phyloP scores from a whole-genome alignment of 345 rosid genomes.

The Gynandropsis gynandra region DNA sequence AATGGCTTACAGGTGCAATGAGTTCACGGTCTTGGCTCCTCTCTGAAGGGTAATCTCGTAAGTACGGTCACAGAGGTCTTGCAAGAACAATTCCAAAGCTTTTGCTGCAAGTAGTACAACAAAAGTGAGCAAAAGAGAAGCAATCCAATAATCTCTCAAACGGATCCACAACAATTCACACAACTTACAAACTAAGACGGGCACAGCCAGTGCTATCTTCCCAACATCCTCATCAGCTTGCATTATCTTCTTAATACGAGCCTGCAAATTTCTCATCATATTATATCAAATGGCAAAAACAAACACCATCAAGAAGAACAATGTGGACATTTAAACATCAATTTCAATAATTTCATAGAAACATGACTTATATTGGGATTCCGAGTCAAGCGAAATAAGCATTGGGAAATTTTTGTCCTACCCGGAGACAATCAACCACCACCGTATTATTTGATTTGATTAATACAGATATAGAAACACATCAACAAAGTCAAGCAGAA shows the following conservation, averaged over 20 bases:
- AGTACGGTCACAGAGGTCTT: conserved; percentile 97
- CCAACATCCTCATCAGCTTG: conserved; percentile 99
- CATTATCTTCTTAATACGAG: conserved; percentile 97
- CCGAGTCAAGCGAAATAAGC: too few species aligned
- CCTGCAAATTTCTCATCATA: conserved; percentile 37
- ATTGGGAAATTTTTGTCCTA: not conserved
- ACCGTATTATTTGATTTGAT: not conserved
- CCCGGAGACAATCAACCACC: not conserved
- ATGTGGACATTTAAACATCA: too few species aligned
- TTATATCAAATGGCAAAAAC: too few species aligned
- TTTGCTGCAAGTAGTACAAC: conserved; percentile 50
- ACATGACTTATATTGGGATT: too few species aligned
- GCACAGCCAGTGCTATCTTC: conserved; percentile 94
- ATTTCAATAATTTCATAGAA: too few species aligned
- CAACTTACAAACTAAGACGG: conserved; percentile 92
- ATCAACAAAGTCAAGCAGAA: too few species aligned
- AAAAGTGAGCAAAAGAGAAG: conserved; percentile 18
- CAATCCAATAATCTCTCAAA: conserved; percentile 3
- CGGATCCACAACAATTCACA: not conserved
- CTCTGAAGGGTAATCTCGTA: conserved; percentile 87
- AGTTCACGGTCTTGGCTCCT: conserved; percentile 95
- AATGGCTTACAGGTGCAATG: conserved; percentile 81
- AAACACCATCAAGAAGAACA: too few species aligned
- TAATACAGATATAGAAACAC: too few species aligned
- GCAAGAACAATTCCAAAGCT: conserved; percentile 93